Percentiles rank a stretch among this genome's conserved stretches.
These are phyloP conservation scores for Mariannaea elegans DNA, from an alignment of 2,329 filamentous ascomycete species.

Conservation along the genomic window DNA sequence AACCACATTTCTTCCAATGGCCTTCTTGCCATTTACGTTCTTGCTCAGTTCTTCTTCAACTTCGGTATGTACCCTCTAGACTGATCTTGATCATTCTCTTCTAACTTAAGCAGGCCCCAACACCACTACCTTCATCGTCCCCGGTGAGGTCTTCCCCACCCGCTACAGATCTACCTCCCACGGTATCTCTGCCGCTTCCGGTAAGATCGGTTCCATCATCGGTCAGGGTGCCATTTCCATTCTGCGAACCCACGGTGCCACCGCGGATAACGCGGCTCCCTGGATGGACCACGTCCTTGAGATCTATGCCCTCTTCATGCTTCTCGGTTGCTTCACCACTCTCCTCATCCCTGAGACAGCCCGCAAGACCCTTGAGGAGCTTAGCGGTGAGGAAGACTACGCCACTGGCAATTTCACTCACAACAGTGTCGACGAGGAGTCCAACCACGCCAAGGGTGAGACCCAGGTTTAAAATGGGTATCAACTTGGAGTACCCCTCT, in stretches of 20 bases:
- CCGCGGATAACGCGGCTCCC: slow-evolving; percentile 53
- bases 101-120: slow-evolving; percentile 53
- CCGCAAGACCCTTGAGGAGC: slow-evolving; percentile 75
- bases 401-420: slow-evolving; percentile 20
- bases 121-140: slow-evolving; percentile 65
- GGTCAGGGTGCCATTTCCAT: slow-evolving; percentile 66
- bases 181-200: slow-evolving; percentile 64
- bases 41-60: slow-evolving; percentile 69
- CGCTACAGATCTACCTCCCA: slow-evolving; percentile 66
- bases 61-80: slow-evolving; percentile 48
- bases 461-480: slow-evolving; percentile 21
- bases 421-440: slow-evolving; percentile 21
- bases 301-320: slow-evolving; percentile 81
- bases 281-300: slow-evolving; percentile 83
- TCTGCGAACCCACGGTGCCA: slow-evolving; percentile 58
- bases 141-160: slow-evolving; percentile 65
- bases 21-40: slow-evolving; percentile 64
- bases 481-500: neutral
- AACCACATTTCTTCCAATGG: slow-evolving; percentile 59
- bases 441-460: slow-evolving; percentile 23
- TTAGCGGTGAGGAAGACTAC: slow-evolving; percentile 52
- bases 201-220: slow-evolving; percentile 66
- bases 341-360: slow-evolving; percentile 79
- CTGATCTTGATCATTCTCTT: neutral
- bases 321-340: slow-evolving; percentile 74